Evolutionary conservation across 2,329 filamentous ascomycete genomes (phyloP), one percentile per base, ranked within the genome.

Genomic region (Hypoxylon sp.): DNA sequence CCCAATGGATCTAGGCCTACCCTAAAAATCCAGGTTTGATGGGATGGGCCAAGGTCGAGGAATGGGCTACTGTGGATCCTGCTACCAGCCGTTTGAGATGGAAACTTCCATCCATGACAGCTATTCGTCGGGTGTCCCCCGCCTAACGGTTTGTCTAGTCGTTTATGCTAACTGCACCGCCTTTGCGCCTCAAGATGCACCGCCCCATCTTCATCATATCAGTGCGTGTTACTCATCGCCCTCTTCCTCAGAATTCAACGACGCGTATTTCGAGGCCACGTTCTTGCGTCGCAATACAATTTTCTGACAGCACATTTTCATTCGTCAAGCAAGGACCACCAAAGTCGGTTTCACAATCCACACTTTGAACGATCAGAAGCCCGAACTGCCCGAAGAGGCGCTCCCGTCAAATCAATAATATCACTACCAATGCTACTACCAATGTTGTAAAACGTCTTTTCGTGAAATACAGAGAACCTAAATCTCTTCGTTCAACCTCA

Each of bases 1-100:
- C 42, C 44, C 19, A 60, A 57, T 29, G 26, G 17, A 42, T 67
- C 39, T 57, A 60, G 50, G 35, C 22, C 24, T 42, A 11, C 35
- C 46, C 35, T 39, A 26, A 54, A 48, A 60, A 35, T n/a, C 26
- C 29, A 53, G 54, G 39, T 9, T 33, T 53, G 9, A 33, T 35
- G 46, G 19, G 48, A 14, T 44, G 29, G 42, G 17, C 39, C n/a
- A n/a, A 17, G 39, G 39, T 19, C 13, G 24, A 17, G 17, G 4
- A 11, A 33, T 31, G 14, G 39, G 3, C 35, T 37, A 39, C 22
- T 14, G 59, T 51, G 60, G 60, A 47, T 57, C 60, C 37, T 57
- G 46, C 52, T 53, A 57, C 29, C 47, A 47, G 29, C 53, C 14
- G 51, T 55, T 58, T 29, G 17, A 26, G 22, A 39, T 17, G 44